Evolutionary conservation across 306 rosid species (phyloP).

Genomic region (Citrullus colocynthis): DNA sequence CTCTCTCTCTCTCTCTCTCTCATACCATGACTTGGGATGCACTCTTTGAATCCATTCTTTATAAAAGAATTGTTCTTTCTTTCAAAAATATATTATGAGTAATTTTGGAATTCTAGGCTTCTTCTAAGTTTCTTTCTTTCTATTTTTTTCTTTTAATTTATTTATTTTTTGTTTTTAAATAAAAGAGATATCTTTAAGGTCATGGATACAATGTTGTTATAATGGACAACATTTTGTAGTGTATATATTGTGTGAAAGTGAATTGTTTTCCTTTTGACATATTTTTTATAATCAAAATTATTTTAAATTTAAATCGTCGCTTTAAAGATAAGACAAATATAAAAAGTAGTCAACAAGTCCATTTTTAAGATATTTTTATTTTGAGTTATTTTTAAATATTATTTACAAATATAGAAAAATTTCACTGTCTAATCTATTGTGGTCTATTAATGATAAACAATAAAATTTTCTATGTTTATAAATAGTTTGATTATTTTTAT

Average conservation of each 20-base stretch:
- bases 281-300: not conserved
- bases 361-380: too few species aligned
- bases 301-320: not conserved
- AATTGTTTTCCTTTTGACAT: not conserved
- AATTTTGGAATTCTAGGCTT: not conserved
- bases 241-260: not conserved
- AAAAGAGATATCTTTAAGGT: not conserved
- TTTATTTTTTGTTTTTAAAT: not conserved
- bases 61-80: not conserved
- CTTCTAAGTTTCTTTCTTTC: not conserved
- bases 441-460: too few species aligned
- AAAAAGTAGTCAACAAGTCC: too few species aligned
- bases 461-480: too few species aligned
- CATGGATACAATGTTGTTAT: not conserved
- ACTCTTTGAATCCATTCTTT: slow-evolving; percentile 9
- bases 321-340: not conserved
- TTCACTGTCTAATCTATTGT: too few species aligned
- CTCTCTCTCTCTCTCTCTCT: not conserved
- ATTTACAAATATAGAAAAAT: too few species aligned
- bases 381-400: too few species aligned
- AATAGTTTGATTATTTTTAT: too few species aligned
- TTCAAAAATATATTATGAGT: too few species aligned
- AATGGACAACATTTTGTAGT: not conserved
- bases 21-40: slow-evolving; percentile 1
- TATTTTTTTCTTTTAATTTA: not conserved